Conservation (phyloP, 768 basidiomycete genomes). For the Piloderma croceum region DNA sequence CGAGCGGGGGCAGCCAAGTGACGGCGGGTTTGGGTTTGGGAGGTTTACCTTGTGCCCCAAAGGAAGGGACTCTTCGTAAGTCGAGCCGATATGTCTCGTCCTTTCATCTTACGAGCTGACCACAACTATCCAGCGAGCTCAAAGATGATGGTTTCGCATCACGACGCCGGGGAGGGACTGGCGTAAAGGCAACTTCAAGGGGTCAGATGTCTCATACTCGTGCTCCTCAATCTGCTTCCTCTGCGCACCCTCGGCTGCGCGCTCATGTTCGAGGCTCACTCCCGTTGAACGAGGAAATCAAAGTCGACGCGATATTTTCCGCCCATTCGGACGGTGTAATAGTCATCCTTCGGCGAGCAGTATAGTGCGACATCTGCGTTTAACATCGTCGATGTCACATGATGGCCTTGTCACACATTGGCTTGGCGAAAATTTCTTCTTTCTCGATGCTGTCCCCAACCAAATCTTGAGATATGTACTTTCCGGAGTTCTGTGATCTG, state of each 20-base stretch:
- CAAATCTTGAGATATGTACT: no score
- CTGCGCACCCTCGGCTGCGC: conserved; percentile 1
- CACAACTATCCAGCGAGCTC: neutral
- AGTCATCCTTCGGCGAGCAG: conserved; percentile 62
- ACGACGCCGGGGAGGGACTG: neutral
- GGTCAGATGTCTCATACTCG: conserved; percentile 7
- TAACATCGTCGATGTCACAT: no score
- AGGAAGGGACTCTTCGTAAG: conserved; percentile 62
- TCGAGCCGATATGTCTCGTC: no score
- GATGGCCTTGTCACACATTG: no score
- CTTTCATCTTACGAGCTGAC: conserved; percentile 1
- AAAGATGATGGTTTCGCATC: neutral
- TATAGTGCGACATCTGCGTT: no score
- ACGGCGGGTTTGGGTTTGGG: conserved; percentile 81
- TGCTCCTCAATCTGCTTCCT: neutral
- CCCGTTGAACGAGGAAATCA: no score
- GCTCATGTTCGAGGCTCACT: no score
- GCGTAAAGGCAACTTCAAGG: conserved; percentile 6
- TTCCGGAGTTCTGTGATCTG: no score
- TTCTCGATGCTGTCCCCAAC: no score
- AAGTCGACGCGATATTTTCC: conserved; percentile 82
- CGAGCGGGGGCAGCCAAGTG: conserved; percentile 75
- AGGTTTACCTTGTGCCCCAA: conserved; percentile 52
- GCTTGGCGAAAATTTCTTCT: no score
- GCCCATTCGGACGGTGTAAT: conserved; percentile 82